Evolutionary conservation across 2,329 filamentous ascomycete genomes (phyloP).

Genomic region (Aspergillus nomiae): DNA sequence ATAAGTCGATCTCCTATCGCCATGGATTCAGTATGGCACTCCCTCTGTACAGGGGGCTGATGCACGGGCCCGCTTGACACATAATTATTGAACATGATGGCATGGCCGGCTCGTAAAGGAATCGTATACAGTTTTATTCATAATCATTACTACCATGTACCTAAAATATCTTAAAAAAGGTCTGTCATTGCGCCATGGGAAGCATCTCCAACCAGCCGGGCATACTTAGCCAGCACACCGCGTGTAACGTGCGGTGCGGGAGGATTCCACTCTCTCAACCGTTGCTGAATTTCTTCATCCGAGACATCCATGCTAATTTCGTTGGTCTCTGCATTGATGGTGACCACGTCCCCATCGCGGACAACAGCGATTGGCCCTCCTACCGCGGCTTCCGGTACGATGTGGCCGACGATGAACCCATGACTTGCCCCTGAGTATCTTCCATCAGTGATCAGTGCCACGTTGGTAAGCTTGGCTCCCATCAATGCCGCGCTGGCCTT

Average conservation of each 20-base stretch:
- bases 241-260: constrained; percentile 74
- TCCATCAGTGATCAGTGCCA: constrained; percentile 90
- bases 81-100: background rate
- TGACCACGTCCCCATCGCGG: constrained; percentile 75
- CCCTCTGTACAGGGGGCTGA: too few species aligned
- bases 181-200: constrained; percentile 91
- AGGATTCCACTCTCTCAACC: constrained; percentile 68
- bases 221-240: constrained; percentile 89
- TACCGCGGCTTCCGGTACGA: constrained; percentile 84
- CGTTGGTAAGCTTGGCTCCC: constrained; percentile 83
- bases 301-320: constrained; percentile 69
- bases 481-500: constrained; percentile 87
- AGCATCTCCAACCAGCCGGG: constrained; percentile 82
- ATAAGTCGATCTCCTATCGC: background rate
- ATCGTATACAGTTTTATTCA: background rate
- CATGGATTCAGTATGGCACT: background rate
- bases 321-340: constrained; percentile 82
- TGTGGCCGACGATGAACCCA: constrained; percentile 92
- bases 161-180: constrained; percentile 51
- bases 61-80: background rate
- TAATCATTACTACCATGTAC: background rate
- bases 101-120: background rate
- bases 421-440: constrained; percentile 86
- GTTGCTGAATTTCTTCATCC: constrained; percentile 68
- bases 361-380: constrained; percentile 89